Evolutionary conservation across 2,329 filamentous ascomycete species (phyloP), one percentile per base, ranked within the genome.

Genomic region (Ophiostoma australiae): DNA sequence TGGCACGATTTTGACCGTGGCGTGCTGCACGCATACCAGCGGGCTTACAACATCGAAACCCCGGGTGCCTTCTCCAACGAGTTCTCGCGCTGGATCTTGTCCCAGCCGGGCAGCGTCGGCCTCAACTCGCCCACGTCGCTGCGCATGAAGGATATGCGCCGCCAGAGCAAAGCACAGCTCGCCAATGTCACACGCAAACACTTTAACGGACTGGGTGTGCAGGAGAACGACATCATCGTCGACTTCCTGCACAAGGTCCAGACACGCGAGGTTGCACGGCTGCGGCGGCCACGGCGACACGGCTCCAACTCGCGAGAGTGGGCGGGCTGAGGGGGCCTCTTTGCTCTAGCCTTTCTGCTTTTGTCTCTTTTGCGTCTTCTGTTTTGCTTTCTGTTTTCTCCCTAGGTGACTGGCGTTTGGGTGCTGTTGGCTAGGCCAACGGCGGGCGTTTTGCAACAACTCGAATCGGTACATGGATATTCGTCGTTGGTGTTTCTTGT

Each of bases 211-310:
- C 84, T 91, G 74, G 90, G 90, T 20, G 87, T 94, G 58, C 90
- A 89, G 74, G 92, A 96, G 81, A 93, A 90, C 77, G 92, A 95
- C 76, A 89, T 93, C 74, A 90, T 95, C 71, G 90, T 94, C 71
- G 90, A 91, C 74, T 88, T 93, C 77, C 83, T 93, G 73, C 91
- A 92, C 83, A 91, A 89, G 77, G 85, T 91, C 39, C 84, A 85
- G 77, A 85, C 84, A 74, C 83, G 88, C 73, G 85, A 86, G 27
- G 74, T 80, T 1, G 73, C 75, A 61, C 73, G 73, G 11, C 70
- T 73, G 63, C 73, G 63, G 52, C 72, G 73, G 44, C 72, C 71
- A 6, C 69, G 72, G 68, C 65, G 74, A 55, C 73, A 72, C 68
- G 74, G 73, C 2, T 74, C 72, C 23, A 74, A 75, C 55, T 69